Evolutionary conservation across 2,329 filamentous ascomycete species (phyloP), one percentile per base, ranked within the genome.

Genomic region (Periconia sp.): DNA sequence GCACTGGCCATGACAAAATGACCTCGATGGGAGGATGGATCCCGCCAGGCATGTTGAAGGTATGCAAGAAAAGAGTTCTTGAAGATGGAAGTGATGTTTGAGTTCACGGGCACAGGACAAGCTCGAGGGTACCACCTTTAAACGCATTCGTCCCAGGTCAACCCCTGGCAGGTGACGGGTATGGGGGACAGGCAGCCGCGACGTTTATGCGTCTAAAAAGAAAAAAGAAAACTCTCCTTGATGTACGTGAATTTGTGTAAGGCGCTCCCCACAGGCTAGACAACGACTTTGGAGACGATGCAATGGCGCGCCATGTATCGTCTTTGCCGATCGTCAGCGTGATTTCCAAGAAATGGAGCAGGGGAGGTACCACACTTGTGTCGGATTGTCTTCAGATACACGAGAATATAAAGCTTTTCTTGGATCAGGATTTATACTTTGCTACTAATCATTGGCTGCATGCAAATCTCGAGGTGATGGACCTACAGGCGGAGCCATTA

Each of bases 1-100:
- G 58, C 15, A 27, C 47, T 18, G 69, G 69, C 65, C 66, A 71
- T 20, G 47, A 53, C 23, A 62, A 41, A 1, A 62, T 53, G 23
- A 64, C 64, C 18, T 63, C 60, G n/a, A 66, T 30, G 10, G 69
- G 64, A 46, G 63, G 55, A 43, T 68, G 57, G 14, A 71, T 58
- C 13, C 66, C 66, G 17, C 69, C 69, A 41, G 66, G 65, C 69
- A 71, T 70, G 31, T 13, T 45, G 27, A 3, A 41, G 11, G 2
- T 44, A 23, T 2, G n/a, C 3, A 41, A 19, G 3, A 27, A 41
- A 15, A 27, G 18, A 23, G 46, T 18, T 17, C 19, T 27, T 30
- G 33, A 27, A 18, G 6, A 23, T 17, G 6, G 5, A 18, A 9
- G 6, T 5, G 33, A 37, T 3, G 33, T 37, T n/a, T n/a, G 23